These are phyloP conservation scores for Trichoderma sp. DNA, from an alignment of 2,329 filamentous ascomycete genomes.

Conservation along the genomic window DNA sequence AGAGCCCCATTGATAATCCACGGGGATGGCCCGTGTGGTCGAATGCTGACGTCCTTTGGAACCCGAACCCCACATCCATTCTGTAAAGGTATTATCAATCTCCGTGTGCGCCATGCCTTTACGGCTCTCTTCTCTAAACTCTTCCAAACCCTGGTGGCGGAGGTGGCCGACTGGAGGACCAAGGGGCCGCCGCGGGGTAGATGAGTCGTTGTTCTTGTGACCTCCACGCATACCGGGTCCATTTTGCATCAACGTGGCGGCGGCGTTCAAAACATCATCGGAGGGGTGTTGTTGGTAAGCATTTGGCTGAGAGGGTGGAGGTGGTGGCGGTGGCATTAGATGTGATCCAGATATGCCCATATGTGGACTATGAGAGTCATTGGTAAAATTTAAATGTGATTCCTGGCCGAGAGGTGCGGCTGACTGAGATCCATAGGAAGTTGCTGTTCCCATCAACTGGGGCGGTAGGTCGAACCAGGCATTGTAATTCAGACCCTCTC, in stretches of 20 bases:
- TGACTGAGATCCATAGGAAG: conserved; percentile 58
- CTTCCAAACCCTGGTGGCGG: conserved; percentile 43
- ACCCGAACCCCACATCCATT: conserved; percentile 43
- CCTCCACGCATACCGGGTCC: conserved; percentile 30
- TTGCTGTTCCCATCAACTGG: conserved; percentile 63
- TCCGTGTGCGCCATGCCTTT: conserved; percentile 33
- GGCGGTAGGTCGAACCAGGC: conserved; percentile 61
- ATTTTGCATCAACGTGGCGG: conserved; percentile 52
- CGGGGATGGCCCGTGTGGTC: conserved; percentile 37
- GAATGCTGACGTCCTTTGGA: conserved; percentile 27
- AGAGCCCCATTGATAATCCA: conserved; percentile 64
- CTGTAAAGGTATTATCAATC: conserved; percentile 39
- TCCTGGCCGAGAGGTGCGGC: conserved; percentile 26
- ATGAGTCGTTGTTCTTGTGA: conserved; percentile 29
- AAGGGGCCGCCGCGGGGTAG: conserved; percentile 29
- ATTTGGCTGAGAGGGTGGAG: conserved; percentile 27
- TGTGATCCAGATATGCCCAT: conserved; percentile 28
- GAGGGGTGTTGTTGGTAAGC: conserved; percentile 37
- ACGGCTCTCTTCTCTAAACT: conserved; percentile 42
- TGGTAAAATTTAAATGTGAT: conserved; percentile 23
- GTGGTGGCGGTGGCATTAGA: conserved; percentile 38
- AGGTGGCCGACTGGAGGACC: conserved; percentile 42
- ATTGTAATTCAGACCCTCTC: conserved; percentile 50
- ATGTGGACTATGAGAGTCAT: conserved; percentile 22
- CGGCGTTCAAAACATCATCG: conserved; percentile 56